phyloP scores from a whole-genome alignment of 345 rosid species.

The Euphorbia peplus region DNA sequence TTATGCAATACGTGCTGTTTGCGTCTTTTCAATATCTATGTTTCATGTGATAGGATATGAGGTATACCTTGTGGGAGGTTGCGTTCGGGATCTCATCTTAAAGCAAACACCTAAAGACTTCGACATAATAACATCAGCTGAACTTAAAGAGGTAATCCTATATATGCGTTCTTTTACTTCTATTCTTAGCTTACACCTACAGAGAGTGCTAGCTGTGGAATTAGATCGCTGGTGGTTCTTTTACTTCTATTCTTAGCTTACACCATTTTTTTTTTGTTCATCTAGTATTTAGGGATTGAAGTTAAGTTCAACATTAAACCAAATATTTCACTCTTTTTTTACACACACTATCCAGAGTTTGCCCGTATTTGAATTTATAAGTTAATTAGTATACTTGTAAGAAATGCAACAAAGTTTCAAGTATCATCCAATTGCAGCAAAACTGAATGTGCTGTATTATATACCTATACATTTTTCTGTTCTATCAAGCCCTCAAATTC shows the following conservation, averaged over 20 bases:
- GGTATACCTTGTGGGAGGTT: conserved; percentile 95
- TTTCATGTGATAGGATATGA: conserved; percentile 50
- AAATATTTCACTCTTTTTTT: not conserved
- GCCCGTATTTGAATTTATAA: not conserved
- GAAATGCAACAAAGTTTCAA: not conserved
- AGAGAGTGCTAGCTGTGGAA: not conserved
- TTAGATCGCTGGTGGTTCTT: not conserved
- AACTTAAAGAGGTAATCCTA: conserved; percentile 72
- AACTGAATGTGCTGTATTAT: too few relatives aligned
- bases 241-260: not conserved
- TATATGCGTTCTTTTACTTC: not conserved
- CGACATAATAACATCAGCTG: conserved; percentile 82
- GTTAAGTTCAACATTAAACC: not conserved
- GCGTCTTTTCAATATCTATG: not conserved
- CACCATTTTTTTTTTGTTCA: not conserved
- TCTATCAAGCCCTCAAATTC: not conserved
- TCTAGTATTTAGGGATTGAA: not conserved
- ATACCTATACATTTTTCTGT: too few relatives aligned
- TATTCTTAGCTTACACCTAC: not conserved
- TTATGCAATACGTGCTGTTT: not conserved
- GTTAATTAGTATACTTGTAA: not conserved
- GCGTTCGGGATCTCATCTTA: conserved; percentile 89
- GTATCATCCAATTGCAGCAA: not conserved
- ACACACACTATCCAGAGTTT: not conserved
- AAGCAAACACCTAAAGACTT: conserved; percentile 84